Evolutionary conservation across 352 stramenopile species (phyloP).

Genomic region (Pythium dissimile): DNA sequence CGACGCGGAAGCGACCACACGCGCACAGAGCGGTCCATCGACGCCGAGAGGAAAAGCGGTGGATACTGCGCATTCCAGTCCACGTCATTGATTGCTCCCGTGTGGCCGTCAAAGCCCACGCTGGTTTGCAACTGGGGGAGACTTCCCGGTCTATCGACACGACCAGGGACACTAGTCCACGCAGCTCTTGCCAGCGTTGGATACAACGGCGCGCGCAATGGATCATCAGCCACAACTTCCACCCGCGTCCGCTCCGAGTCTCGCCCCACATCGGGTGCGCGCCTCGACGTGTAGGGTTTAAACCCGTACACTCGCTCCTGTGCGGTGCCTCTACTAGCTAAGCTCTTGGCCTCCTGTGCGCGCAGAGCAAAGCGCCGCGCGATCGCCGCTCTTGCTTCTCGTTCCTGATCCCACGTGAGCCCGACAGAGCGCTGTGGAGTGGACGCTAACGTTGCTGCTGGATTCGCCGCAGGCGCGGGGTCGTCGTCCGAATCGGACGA

Average conservation of each 20-base stretch:
- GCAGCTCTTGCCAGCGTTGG: too few relatives aligned
- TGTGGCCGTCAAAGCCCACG: slow-evolving; percentile 27
- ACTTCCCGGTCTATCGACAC: too few relatives aligned
- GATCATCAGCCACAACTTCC: too few relatives aligned
- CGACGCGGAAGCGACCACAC: slow-evolving; percentile 31
- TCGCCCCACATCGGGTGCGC: too few relatives aligned
- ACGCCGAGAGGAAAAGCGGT: slow-evolving; percentile 48
- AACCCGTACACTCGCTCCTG: not conserved
- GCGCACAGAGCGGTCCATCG: slow-evolving; percentile 50
- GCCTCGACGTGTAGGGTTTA: not conserved
- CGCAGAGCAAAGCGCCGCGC: not conserved
- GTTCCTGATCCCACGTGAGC: not conserved
- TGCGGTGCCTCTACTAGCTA: not conserved
- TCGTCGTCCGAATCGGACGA: too few relatives aligned
- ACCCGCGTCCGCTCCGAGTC: too few relatives aligned
- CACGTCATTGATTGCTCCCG: slow-evolving; percentile 26
- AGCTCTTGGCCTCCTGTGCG: not conserved
- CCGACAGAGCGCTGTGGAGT: too few relatives aligned
- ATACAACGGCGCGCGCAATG: too few relatives aligned
- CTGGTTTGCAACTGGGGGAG: not conserved
- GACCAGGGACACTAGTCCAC: too few relatives aligned
- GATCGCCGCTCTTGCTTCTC: not conserved
- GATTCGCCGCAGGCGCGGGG: not conserved
- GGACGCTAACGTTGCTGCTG: too few relatives aligned
- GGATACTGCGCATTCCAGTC: slow-evolving; percentile 39